Evolutionary conservation across 1,284 basidiomycete genomes (phyloP).

Genomic region (Cutaneotrichosporon spelunceum): DNA sequence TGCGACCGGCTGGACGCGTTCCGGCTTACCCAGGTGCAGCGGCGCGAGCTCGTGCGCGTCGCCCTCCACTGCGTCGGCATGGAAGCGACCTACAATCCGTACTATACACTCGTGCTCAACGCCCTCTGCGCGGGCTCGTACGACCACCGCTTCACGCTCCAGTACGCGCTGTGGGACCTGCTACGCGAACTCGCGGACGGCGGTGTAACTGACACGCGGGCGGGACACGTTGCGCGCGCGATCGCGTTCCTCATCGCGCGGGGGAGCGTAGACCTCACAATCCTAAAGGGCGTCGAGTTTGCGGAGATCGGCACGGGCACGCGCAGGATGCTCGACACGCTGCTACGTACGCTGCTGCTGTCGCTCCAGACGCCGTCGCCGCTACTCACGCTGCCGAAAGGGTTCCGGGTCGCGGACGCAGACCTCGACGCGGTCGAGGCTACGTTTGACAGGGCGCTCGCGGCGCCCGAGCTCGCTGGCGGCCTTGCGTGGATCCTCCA

Average conservation of each 20-base stretch:
- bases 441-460: slow-evolving; percentile 39
- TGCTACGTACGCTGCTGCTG: slow-evolving; percentile 67
- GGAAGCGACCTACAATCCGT: slow-evolving; percentile 91
- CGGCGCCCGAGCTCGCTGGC: slow-evolving; percentile 40
- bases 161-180: slow-evolving; percentile 97
- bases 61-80: slow-evolving; percentile 89
- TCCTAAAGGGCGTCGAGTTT: slow-evolving; percentile 88
- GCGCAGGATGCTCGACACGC: slow-evolving; percentile 63
- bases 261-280: slow-evolving; percentile 64
- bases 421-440: slow-evolving; percentile 51
- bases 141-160: slow-evolving; percentile 84
- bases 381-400: slow-evolving; percentile 42
- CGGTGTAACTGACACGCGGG: slow-evolving; percentile 12
- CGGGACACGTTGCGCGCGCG: slow-evolving; percentile 61
- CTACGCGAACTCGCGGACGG: slow-evolving; percentile 83
- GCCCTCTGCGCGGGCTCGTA: slow-evolving; percentile 56
- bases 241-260: slow-evolving; percentile 83
- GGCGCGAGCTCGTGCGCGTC: slow-evolving; percentile 89
- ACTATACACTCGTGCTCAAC: slow-evolving; percentile 82
- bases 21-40: slow-evolving; percentile 81
- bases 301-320: slow-evolving; percentile 64
- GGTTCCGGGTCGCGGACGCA: slow-evolving; percentile 44
- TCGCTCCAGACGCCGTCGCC: slow-evolving; percentile 71
- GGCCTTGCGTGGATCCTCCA: slow-evolving; percentile 50
- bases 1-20: slow-evolving; percentile 79